These are phyloP conservation scores for Carallia pectinifolia DNA, from an alignment of 345 rosid species.

Conservation along the genomic window DNA sequence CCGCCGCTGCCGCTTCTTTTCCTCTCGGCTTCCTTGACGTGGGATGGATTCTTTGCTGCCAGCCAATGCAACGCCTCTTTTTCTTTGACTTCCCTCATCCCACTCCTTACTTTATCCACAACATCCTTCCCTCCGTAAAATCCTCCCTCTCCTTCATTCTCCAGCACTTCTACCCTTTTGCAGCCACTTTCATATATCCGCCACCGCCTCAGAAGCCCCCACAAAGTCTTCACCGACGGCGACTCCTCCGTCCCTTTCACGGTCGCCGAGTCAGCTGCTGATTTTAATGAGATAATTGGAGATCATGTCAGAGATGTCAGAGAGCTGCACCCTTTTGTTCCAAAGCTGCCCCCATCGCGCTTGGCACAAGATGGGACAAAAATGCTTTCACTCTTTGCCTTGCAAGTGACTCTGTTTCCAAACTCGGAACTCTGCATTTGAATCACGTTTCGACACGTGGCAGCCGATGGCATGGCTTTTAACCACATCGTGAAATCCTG, in stretches of 20 bases:
- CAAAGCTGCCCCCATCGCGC: slow-evolving; percentile 10
- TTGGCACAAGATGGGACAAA: background rate
- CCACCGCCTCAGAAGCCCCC: slow-evolving; percentile 26
- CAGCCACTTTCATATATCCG: slow-evolving; percentile 26
- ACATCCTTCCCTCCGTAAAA: slow-evolving; percentile 18
- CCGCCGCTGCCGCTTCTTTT: slow-evolving; percentile 15
- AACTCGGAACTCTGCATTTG: slow-evolving; percentile 37
- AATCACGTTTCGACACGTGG: slow-evolving; percentile 26
- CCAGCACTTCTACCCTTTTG: slow-evolving; percentile 26
- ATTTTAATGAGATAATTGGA: slow-evolving; percentile 17
- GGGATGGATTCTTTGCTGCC: slow-evolving; percentile 14
- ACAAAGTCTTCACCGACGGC: slow-evolving; percentile 11
- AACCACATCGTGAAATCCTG: slow-evolving; percentile 44
- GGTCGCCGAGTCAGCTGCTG: slow-evolving; percentile 29
- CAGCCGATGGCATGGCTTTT: slow-evolving; percentile 38
- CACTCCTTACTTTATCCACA: slow-evolving; percentile 12
- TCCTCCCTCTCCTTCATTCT: slow-evolving; percentile 32
- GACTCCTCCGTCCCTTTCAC: slow-evolving; percentile 22
- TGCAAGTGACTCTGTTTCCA: slow-evolving; percentile 45
- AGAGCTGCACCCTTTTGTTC: slow-evolving; percentile 28
- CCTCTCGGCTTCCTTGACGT: slow-evolving; percentile 18
- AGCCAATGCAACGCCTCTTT: slow-evolving; percentile 28
- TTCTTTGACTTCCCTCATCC: slow-evolving; percentile 25
- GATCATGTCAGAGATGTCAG: slow-evolving; percentile 18
- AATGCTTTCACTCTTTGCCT: slow-evolving; percentile 20